Percentiles rank a stretch among this genome's conserved stretches.
Evolutionary conservation across 2,329 filamentous ascomycete genomes (phyloP).

Genomic region (Apiospora aurea): DNA sequence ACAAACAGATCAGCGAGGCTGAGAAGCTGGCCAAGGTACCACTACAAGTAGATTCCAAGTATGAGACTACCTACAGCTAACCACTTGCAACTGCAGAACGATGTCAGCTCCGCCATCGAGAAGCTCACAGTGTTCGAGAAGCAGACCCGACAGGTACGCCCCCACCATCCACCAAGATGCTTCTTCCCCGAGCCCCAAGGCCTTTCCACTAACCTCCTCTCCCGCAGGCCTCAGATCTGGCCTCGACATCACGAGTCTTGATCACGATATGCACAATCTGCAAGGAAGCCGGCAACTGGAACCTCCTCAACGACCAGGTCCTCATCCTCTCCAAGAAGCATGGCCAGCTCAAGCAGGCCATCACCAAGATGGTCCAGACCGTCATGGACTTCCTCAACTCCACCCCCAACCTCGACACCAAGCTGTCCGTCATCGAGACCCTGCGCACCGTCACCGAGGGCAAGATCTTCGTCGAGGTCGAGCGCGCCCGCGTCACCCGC

Average conservation of each 20-base stretch:
- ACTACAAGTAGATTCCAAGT: neutral
- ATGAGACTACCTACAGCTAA: conserved; percentile 32
- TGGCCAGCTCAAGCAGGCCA: conserved; percentile 98
- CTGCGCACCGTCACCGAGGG: conserved; percentile 96
- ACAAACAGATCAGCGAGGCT: conserved; percentile 88
- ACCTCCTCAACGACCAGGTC: conserved; percentile 94
- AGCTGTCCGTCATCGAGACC: conserved; percentile 93
- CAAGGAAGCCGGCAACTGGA: conserved; percentile 93
- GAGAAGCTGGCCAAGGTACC: conserved; percentile 87
- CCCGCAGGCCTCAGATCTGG: conserved; percentile 85
- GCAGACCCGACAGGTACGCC: conserved; percentile 87
- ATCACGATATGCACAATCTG: conserved; percentile 91
- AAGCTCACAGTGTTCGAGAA: conserved; percentile 94
- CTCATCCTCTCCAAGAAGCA: conserved; percentile 98
- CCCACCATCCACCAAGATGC: conserved; percentile 26
- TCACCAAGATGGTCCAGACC: conserved; percentile 98
- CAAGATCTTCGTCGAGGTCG: conserved; percentile 99
- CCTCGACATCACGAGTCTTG: conserved; percentile 89
- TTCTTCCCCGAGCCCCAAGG: conserved; percentile 23
- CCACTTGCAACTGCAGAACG: conserved; percentile 59
- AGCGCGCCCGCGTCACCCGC: conserved; percentile 92
- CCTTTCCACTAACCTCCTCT: conserved; percentile 30
- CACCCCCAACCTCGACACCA: conserved; percentile 84
- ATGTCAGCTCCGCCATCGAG: conserved; percentile 88
- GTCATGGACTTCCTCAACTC: conserved; percentile 92